phyloP scores from a whole-genome alignment of 257 asterid genomes.

The Gentiana dahurica region DNA sequence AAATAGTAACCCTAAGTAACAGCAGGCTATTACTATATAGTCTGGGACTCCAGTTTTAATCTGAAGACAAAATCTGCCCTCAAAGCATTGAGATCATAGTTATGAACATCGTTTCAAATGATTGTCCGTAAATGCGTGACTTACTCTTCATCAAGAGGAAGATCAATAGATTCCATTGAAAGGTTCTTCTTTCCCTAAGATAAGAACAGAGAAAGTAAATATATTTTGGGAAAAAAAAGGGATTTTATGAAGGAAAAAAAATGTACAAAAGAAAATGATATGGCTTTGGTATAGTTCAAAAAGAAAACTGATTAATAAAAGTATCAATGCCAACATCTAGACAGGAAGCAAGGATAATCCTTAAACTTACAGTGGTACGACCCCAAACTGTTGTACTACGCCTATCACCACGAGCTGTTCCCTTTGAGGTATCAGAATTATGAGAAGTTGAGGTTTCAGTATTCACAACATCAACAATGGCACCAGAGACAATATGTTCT shows the following conservation, averaged over 20 bases:
- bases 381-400: slow-evolving; percentile 60
- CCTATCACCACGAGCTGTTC: slow-evolving; percentile 24
- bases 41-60: no score
- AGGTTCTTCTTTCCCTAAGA: slow-evolving; percentile 81
- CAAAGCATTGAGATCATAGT: no score
- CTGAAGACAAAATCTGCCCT: no score
- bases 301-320: background rate
- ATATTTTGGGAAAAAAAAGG: slow-evolving; percentile 2
- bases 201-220: slow-evolving; percentile 15
- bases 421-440: slow-evolving; percentile 28
- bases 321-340: background rate
- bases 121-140: slow-evolving; percentile 29
- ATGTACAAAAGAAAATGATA: background rate
- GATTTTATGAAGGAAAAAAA: background rate
- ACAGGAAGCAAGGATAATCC: background rate
- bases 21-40: no score
- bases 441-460: slow-evolving; percentile 27
- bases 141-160: slow-evolving; percentile 68
- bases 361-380: slow-evolving; percentile 65
- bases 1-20: no score
- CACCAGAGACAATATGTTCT: no score
- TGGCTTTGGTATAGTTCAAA: background rate
- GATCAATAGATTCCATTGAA: slow-evolving; percentile 72
- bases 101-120: background rate
- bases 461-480: slow-evolving; percentile 20